Conservation (phyloP, 148 eudicot species). For the Rhododendron vialii region DNA sequence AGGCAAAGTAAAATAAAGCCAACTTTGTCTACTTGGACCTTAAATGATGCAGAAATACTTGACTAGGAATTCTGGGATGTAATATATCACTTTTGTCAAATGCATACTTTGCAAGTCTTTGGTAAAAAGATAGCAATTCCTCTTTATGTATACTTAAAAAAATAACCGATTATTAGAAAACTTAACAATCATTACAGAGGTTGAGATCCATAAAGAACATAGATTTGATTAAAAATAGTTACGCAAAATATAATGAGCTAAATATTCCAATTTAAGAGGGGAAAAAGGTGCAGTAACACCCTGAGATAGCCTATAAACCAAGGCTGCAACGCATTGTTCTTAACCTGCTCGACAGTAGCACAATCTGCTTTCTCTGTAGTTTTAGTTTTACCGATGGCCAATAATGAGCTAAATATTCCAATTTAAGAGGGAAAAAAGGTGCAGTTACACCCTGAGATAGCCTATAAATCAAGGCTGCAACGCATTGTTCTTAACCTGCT, state of each 20-base stretch:
- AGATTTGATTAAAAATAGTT: background rate
- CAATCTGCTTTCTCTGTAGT: constrained; percentile 88
- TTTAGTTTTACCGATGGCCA: constrained; percentile 89
- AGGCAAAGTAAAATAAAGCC: background rate
- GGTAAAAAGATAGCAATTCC: background rate
- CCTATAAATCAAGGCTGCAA: background rate
- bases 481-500: constrained; percentile 49
- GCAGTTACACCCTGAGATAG: background rate
- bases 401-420: background rate
- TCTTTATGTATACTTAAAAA: background rate
- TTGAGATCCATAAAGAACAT: background rate
- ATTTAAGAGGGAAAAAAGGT: background rate
- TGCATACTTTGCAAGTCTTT: background rate
- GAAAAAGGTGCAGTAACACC: background rate
- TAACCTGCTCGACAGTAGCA: constrained; percentile 95
- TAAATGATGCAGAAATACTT: background rate
- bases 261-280: background rate
- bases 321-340: background rate
- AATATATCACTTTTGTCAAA: background rate
- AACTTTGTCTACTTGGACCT: background rate
- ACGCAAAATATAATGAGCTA: background rate
- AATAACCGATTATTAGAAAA: background rate
- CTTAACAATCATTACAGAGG: background rate
- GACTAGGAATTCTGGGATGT: background rate
- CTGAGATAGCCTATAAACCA: background rate